Evolutionary conservation across 495 filamentous ascomycete genomes (phyloP).

Genomic region (Echria macrotheca): DNA sequence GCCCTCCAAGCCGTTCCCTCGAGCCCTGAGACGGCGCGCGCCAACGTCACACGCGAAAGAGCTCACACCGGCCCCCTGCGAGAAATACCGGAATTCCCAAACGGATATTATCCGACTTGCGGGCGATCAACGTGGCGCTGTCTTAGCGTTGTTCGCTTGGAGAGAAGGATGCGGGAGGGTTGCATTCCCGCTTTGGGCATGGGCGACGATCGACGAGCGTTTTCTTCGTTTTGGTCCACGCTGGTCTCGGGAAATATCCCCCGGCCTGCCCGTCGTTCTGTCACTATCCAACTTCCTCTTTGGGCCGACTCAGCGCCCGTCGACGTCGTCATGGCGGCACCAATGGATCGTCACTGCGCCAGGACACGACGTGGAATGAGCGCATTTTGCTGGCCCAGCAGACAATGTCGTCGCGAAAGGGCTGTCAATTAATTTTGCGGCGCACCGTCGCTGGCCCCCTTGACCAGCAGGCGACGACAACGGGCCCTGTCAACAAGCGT

Average conservation of each 20-base stretch:
- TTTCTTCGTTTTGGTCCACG: conserved; percentile 23
- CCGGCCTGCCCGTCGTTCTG: conserved; percentile 16
- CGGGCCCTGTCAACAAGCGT: not conserved
- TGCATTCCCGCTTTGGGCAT: conserved; percentile 21
- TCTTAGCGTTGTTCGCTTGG: conserved; percentile 27
- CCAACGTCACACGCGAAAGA: conserved; percentile 17
- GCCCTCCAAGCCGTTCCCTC: conserved; percentile 9
- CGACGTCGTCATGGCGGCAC: conserved; percentile 14
- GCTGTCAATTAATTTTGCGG: conserved; percentile 6
- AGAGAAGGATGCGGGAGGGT: conserved; percentile 11
- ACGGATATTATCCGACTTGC: conserved; percentile 27
- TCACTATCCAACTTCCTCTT: conserved; percentile 26
- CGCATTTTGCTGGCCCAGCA: not conserved
- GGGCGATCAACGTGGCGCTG: conserved; percentile 32
- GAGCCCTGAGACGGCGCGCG: conserved; percentile 2
- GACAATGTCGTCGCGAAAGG: not conserved
- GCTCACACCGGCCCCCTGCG: conserved; percentile 17
- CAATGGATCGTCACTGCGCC: conserved; percentile 7
- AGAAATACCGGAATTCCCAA: conserved; percentile 27
- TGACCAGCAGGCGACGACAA: conserved; percentile 29
- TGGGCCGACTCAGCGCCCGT: conserved; percentile 8
- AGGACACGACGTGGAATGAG: not conserved
- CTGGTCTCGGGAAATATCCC: conserved; percentile 26
- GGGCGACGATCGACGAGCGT: conserved; percentile 27
- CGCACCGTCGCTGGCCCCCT: not conserved